phyloP scores from a whole-genome alignment of 2,329 filamentous ascomycete genomes.

The Pseudocercospora crystallina region DNA sequence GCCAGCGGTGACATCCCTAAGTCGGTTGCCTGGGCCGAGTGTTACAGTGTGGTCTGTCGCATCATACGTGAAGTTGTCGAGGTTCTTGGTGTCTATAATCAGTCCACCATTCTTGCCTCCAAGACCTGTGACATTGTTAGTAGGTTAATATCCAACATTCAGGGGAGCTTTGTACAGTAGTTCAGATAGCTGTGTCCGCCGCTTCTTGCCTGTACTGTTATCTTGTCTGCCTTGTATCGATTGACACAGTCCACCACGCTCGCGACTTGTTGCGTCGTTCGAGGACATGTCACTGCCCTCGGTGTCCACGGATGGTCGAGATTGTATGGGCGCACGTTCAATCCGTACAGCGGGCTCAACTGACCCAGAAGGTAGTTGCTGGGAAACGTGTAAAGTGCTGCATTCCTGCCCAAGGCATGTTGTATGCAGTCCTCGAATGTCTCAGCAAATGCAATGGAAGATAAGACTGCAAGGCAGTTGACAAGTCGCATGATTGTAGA shows the following conservation, averaged over 20 bases:
- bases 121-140: background rate
- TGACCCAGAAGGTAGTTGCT: constrained; percentile 16
- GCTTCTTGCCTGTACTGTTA: constrained; percentile 5
- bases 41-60: background rate
- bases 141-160: background rate
- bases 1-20: background rate
- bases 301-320: background rate
- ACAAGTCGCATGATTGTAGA: too few species aligned
- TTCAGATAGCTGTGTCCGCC: constrained; percentile 11
- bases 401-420: constrained; percentile 13
- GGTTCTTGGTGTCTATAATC: background rate
- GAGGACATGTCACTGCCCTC: background rate
- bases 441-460: too few species aligned
- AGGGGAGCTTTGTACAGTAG: background rate
- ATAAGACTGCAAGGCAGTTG: too few species aligned
- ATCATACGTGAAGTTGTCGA: constrained; percentile 1
- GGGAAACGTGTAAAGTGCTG: constrained; percentile 15
- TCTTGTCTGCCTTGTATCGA: background rate
- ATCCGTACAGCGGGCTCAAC: background rate
- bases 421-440: constrained; percentile 19
- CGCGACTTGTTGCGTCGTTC: background rate
- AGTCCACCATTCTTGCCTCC: constrained; percentile 2
- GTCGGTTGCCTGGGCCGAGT: background rate
- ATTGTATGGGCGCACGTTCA: background rate
- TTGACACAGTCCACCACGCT: too few species aligned